Percentiles rank a stretch among this genome's conserved stretches.
These are phyloP conservation scores for Talaromyces wortmannii DNA, from an alignment of 495 filamentous ascomycete genomes.

Conservation along the genomic window DNA sequence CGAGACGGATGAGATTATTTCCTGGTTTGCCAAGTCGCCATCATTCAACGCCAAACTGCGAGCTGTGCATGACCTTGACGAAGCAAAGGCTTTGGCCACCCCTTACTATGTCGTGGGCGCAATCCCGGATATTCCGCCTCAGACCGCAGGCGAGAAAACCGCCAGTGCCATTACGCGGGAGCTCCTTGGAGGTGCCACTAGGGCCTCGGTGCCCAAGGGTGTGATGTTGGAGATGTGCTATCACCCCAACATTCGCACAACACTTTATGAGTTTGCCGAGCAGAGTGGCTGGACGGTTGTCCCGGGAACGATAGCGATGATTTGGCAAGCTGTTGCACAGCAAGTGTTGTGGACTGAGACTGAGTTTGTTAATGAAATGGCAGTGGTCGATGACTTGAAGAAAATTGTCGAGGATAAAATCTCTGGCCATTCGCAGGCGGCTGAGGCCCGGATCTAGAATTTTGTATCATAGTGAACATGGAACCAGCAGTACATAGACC, in stretches of 20 bases:
- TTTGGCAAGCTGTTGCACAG: not conserved
- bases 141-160: not conserved
- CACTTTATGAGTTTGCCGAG: not conserved
- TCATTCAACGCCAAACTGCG: not conserved
- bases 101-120: constrained; percentile 1
- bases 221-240: constrained; percentile 2
- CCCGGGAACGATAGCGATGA: not conserved
- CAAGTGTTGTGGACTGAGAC: not conserved
- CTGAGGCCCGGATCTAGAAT: no score
- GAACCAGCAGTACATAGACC: no score
- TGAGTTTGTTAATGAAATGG: not conserved
- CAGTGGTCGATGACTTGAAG: not conserved
- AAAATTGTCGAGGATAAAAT: not conserved
- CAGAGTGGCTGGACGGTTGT: not conserved
- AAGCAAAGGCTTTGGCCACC: not conserved
- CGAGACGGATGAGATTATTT: not conserved
- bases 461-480: no score
- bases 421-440: no score
- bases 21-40: not conserved
- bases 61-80: not conserved
- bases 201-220: not conserved
- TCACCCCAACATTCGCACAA: not conserved
- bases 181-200: not conserved
- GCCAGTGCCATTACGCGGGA: not conserved
- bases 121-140: not conserved